Evolutionary conservation across 495 filamentous ascomycete genomes (phyloP).

Genomic region (Cercophora sp.): DNA sequence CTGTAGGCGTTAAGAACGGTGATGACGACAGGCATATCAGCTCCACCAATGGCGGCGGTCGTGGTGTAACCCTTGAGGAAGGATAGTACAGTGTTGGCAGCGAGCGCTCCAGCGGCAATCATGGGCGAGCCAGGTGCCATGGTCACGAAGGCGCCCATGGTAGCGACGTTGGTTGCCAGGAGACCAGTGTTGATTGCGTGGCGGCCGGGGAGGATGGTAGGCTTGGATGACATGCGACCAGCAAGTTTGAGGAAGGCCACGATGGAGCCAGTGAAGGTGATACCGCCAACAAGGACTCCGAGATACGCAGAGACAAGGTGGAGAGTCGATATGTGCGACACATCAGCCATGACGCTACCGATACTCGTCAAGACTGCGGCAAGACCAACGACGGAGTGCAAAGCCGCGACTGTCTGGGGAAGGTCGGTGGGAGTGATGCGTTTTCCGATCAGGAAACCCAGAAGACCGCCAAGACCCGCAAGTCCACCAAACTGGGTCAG

Average conservation of each 20-base stretch:
- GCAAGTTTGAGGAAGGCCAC: constrained; percentile 78
- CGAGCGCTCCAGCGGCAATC: constrained; percentile 68
- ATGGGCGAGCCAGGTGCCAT: constrained; percentile 68
- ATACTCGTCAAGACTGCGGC: constrained; percentile 79
- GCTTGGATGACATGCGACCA: constrained; percentile 70
- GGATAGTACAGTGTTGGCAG: constrained; percentile 67
- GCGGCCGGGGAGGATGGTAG: constrained; percentile 61
- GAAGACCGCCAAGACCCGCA: constrained; percentile 61
- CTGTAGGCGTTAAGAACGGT: constrained; percentile 83
- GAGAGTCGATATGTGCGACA: constrained; percentile 61
- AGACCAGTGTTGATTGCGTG: constrained; percentile 68
- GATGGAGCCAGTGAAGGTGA: constrained; percentile 80
- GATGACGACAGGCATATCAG: constrained; percentile 83
- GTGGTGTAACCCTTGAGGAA: constrained; percentile 81
- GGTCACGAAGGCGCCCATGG: constrained; percentile 73
- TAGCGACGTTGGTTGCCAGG: constrained; percentile 66
- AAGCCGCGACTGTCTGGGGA: constrained; percentile 74
- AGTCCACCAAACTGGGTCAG: constrained; percentile 68
- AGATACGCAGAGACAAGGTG: constrained; percentile 77
- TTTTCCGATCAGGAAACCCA: constrained; percentile 67
- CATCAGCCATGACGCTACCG: constrained; percentile 69
- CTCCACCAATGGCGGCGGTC: constrained; percentile 78
- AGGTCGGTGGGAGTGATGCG: constrained; percentile 77
- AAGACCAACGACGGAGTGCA: constrained; percentile 79
- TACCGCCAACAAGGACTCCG: constrained; percentile 74